phyloP scores from a whole-genome alignment of 169 alveolate species.

The Plasmodium vinckei region DNA sequence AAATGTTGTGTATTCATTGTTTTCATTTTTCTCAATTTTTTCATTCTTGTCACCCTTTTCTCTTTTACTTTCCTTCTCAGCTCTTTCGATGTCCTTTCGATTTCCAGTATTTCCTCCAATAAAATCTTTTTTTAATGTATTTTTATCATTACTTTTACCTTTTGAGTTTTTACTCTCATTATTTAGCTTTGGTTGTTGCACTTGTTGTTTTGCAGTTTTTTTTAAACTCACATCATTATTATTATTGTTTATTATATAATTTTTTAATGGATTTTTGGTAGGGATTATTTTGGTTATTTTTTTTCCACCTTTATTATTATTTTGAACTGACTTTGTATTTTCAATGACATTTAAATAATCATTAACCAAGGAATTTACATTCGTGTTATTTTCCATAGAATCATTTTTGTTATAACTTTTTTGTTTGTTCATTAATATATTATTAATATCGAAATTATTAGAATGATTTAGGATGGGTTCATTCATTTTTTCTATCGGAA shows the following conservation, averaged over 20 bases:
- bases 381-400: not conserved
- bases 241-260: not conserved
- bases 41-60: not conserved
- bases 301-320: constrained; percentile 7
- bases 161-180: constrained; percentile 7
- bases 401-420: not conserved
- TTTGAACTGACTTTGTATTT: too few species aligned
- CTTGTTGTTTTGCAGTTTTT: constrained; percentile 10
- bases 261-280: constrained; percentile 1
- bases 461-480: too few species aligned
- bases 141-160: not conserved
- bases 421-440: not conserved
- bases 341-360: too few species aligned
- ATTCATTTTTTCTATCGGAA: not conserved
- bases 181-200: not conserved
- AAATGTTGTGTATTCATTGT: constrained; percentile 52
- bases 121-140: not conserved
- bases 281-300: not conserved
- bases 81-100: not conserved
- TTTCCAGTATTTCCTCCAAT: not conserved
- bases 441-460: too few species aligned
- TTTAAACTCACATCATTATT: constrained; percentile 13
- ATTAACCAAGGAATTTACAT: not conserved
- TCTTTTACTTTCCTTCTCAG: not conserved
- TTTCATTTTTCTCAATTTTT: constrained; percentile 5